Conservation (phyloP, 2,329 filamentous ascomycete species). For the Colletotrichum kahawae region DNA sequence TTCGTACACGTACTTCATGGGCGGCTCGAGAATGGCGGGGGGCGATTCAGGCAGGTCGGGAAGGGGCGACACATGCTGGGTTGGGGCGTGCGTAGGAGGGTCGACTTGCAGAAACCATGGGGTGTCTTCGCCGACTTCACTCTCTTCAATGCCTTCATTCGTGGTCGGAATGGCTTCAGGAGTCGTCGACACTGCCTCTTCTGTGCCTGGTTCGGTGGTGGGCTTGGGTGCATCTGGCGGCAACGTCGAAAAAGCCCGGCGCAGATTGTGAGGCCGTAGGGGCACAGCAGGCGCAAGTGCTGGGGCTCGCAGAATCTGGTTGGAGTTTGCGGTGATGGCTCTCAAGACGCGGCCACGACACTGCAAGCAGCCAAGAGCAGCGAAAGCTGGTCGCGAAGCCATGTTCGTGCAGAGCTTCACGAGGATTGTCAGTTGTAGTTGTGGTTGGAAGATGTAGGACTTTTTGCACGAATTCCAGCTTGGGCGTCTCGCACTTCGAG, state of each 20-base stretch:
- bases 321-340: conserved; percentile 21
- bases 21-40: conserved; percentile 72
- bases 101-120: conserved; percentile 91
- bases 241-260: conserved; percentile 27
- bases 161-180: neutral
- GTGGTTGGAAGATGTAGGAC: neutral
- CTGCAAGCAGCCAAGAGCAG: conserved; percentile 29
- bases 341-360: conserved; percentile 30
- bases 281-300: neutral
- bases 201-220: neutral
- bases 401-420: conserved; percentile 12
- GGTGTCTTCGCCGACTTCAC: conserved; percentile 33
- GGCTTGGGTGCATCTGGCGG: conserved; percentile 1
- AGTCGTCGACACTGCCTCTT: neutral
- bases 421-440: neutral
- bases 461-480: neutral
- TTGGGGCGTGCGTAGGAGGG: conserved; percentile 55
- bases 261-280: conserved; percentile 22
- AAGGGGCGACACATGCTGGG: conserved; percentile 51
- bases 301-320: neutral
- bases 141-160: neutral
- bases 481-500: neutral
- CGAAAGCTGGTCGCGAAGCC: conserved; percentile 26
- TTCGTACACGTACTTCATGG: conserved; percentile 80
- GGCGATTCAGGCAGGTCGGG: conserved; percentile 68